phyloP scores from a whole-genome alignment of 768 basidiomycete genomes.

The Mycena galopus region DNA sequence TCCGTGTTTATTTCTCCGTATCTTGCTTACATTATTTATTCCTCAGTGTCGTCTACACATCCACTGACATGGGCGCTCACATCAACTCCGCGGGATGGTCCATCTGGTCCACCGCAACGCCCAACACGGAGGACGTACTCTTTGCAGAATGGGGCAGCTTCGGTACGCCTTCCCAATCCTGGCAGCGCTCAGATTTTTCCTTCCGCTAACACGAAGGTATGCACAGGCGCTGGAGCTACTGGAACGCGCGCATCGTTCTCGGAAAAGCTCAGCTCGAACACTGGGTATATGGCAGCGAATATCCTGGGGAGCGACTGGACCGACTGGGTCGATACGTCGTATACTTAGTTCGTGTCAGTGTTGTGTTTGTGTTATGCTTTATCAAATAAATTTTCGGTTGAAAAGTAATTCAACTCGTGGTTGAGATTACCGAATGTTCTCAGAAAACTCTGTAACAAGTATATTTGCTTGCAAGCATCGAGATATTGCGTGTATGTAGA shows the following conservation, averaged over 20 bases:
- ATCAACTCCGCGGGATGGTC: conserved; percentile 44
- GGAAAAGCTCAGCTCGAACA: conserved; percentile 35
- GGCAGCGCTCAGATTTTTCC: background rate
- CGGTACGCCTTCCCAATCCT: conserved; percentile 23
- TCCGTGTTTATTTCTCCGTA: background rate
- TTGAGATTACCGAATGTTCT: too few relatives aligned
- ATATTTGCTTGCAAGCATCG: too few relatives aligned
- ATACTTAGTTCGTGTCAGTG: background rate
- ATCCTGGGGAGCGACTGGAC: conserved; percentile 14
- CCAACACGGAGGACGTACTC: conserved; percentile 41
- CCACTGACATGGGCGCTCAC: conserved; percentile 35
- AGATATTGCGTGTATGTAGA: too few relatives aligned
- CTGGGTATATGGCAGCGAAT: conserved; percentile 13
- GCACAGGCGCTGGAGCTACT: conserved; percentile 38
- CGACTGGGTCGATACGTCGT: conserved; percentile 11
- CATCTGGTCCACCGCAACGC: conserved; percentile 39
- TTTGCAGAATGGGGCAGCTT: conserved; percentile 41
- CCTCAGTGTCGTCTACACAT: conserved; percentile 40
- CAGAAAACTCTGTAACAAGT: too few relatives aligned
- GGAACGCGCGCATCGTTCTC: conserved; percentile 42
- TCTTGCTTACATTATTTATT: background rate
- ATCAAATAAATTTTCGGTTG: too few relatives aligned
- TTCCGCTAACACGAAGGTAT: background rate
- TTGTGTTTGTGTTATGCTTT: too few relatives aligned
- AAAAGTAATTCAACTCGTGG: too few relatives aligned